Conservation (phyloP, 1,139 yeast genomes). For the Pichia cactophila region DNA sequence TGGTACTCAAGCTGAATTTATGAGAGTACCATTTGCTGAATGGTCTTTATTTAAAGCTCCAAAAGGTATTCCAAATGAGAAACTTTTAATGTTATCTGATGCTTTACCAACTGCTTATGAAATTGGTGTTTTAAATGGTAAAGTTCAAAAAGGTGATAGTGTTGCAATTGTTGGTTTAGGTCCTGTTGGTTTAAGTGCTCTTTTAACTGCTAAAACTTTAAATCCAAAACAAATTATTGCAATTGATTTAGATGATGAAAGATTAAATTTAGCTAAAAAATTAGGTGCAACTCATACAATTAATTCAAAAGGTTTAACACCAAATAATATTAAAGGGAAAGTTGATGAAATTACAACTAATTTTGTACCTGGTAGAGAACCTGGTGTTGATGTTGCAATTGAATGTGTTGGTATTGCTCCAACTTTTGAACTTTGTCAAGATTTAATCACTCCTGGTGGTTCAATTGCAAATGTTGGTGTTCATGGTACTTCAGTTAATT, state of each 20-base stretch:
- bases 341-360: conserved; percentile 25
- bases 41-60: conserved; percentile 31
- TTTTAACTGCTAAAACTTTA: conserved; percentile 33
- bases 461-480: conserved; percentile 42
- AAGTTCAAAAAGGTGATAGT: conserved; percentile 34
- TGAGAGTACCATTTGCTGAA: conserved; percentile 39
- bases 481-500: conserved; percentile 37
- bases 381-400: conserved; percentile 44
- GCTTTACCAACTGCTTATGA: conserved; percentile 41
- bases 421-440: conserved; percentile 39
- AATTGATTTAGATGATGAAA: conserved; percentile 37
- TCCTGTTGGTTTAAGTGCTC: conserved; percentile 40
- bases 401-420: conserved; percentile 42
- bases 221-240: conserved; percentile 34
- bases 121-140: conserved; percentile 36
- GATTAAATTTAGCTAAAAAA: conserved; percentile 34
- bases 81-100: conserved; percentile 37
- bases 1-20: conserved; percentile 40
- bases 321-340: conserved; percentile 24
- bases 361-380: conserved; percentile 18
- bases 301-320: conserved; percentile 29
- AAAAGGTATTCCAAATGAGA: conserved; percentile 29
- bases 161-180: conserved; percentile 45
- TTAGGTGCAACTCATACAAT: conserved; percentile 37
- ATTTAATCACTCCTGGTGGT: conserved; percentile 41